A percentile compares a stretch with the other conserved stretches of the same genome.
These are phyloP conservation scores for Hanseniaspora lachancei DNA, from an alignment of 805 yeast species.

Conservation along the genomic window DNA sequence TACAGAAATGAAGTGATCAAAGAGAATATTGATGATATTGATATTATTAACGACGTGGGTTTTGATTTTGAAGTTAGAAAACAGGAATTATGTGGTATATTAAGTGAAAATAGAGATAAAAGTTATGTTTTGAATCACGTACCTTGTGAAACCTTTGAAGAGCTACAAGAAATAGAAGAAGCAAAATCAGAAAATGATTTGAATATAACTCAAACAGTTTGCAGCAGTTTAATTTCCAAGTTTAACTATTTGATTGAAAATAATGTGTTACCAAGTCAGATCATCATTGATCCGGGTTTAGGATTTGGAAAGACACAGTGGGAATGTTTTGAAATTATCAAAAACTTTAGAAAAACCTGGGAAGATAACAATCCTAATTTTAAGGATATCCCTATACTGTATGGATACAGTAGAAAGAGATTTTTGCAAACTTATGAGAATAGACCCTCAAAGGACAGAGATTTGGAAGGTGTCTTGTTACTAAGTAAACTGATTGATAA, in stretches of 20 bases:
- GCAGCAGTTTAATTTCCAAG: slow-evolving; percentile 49
- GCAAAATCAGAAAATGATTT: slow-evolving; percentile 32
- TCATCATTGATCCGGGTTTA: slow-evolving; percentile 84
- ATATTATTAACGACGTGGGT: slow-evolving; percentile 81
- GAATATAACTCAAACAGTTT: slow-evolving; percentile 42
- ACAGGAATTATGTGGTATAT: slow-evolving; percentile 45
- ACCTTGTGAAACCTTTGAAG: slow-evolving; percentile 51
- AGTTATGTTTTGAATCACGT: slow-evolving; percentile 77
- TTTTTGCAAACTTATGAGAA: slow-evolving; percentile 60
- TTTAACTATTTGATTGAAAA: slow-evolving; percentile 41
- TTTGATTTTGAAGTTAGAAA: slow-evolving; percentile 44
- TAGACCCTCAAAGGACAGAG: slow-evolving; percentile 45
- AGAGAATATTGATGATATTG: slow-evolving; percentile 54
- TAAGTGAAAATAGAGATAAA: slow-evolving; percentile 50
- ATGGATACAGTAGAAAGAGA: slow-evolving; percentile 82
- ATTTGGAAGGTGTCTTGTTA: slow-evolving; percentile 63
- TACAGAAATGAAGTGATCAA: slow-evolving; percentile 66
- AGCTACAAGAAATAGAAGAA: not conserved
- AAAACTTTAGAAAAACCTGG: slow-evolving; percentile 31
- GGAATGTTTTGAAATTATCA: slow-evolving; percentile 58
- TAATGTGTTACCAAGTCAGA: slow-evolving; percentile 81
- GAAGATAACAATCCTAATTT: slow-evolving; percentile 28
- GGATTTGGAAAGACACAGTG: slow-evolving; percentile 81
- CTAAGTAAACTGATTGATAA: slow-evolving; percentile 26
- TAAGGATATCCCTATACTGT: slow-evolving; percentile 46